A percentile compares a stretch with the other conserved stretches of the same genome.
Evolutionary conservation across 2,329 filamentous ascomycete species (phyloP).

Genomic region (Trichophyton verrucosum): DNA sequence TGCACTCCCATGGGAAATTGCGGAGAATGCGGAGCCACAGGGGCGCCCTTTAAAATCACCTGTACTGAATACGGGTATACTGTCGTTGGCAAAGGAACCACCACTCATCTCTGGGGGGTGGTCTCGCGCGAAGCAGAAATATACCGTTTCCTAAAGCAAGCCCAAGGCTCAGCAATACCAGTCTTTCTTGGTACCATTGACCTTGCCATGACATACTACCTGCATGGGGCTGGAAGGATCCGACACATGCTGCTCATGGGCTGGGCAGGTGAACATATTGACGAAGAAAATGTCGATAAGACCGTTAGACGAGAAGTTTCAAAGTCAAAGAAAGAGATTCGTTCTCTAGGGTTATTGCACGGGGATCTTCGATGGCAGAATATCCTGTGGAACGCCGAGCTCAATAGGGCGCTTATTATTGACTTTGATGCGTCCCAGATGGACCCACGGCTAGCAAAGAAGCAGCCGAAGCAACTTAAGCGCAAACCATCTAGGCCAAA

Average conservation of each 20-base stretch:
- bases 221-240: conserved; percentile 20
- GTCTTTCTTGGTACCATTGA: conserved; percentile 21
- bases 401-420: conserved; percentile 15
- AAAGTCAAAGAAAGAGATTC: conserved; percentile 11
- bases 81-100: conserved; percentile 23
- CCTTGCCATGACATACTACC: conserved; percentile 18
- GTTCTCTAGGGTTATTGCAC: conserved; percentile 14
- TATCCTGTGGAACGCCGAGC: conserved; percentile 19
- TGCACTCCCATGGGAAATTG: conserved; percentile 19
- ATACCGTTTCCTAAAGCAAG: conserved; percentile 17
- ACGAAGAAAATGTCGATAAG: conserved; percentile 4
- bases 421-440: conserved; percentile 13
- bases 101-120: conserved; percentile 16
- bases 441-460: not conserved
- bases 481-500: not conserved
- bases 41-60: conserved; percentile 22
- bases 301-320: conserved; percentile 7
- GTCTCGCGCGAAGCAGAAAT: conserved; percentile 19
- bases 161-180: conserved; percentile 20
- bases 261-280: conserved; percentile 17
- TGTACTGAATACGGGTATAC: conserved; percentile 18
- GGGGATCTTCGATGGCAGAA: conserved; percentile 16
- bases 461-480: not conserved
- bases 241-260: conserved; percentile 23
- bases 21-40: conserved; percentile 18